Evolutionary conservation across 2,329 filamentous ascomycete genomes (phyloP).

Genomic region (Gnomoniopsis smithogilvyi): DNA sequence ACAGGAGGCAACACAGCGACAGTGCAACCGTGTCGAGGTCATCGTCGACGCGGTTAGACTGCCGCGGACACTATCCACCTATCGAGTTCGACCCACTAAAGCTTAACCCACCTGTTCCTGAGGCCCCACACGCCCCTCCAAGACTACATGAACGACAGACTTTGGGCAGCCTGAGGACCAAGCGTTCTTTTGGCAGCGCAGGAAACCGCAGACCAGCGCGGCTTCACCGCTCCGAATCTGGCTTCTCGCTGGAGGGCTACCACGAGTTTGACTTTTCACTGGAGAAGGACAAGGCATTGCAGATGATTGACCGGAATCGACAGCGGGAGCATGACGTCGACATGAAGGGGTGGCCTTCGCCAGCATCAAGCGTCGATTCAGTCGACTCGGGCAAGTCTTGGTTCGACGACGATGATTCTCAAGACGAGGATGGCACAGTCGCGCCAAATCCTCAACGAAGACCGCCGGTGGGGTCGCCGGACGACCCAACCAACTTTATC

Average conservation of each 20-base stretch:
- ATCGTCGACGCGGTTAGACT: constrained; percentile 4
- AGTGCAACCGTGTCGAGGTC: constrained; percentile 1
- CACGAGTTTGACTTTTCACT: constrained; percentile 34
- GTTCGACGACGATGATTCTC: constrained; percentile 7
- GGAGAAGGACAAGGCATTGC: constrained; percentile 11
- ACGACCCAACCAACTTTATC: constrained; percentile 26
- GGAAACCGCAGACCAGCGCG: constrained; percentile 1
- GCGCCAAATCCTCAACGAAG: constrained; percentile 18
- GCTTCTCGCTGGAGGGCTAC: constrained; percentile 25
- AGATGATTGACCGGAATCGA: not conserved
- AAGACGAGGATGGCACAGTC: constrained; percentile 5
- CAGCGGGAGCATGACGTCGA: constrained; percentile 7
- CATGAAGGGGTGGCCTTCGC: constrained; percentile 15
- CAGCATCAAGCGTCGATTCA: constrained; percentile 18
- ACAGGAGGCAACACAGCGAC: constrained; percentile 15
- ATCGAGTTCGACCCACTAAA: constrained; percentile 30
- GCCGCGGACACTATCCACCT: constrained; percentile 16
- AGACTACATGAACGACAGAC: constrained; percentile 12
- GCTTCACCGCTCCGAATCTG: constrained; percentile 18
- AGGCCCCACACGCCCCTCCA: constrained; percentile 1
- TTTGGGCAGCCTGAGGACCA: constrained; percentile 1
- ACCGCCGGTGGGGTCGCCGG: constrained; percentile 17
- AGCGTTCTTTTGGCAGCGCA: constrained; percentile 9
- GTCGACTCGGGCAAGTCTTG: constrained; percentile 18
- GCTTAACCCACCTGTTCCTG: constrained; percentile 25